Percentiles rank a stretch among this genome's conserved stretches.
Evolutionary conservation across 805 yeast genomes (phyloP).

Genomic region (Candida corydali): DNA sequence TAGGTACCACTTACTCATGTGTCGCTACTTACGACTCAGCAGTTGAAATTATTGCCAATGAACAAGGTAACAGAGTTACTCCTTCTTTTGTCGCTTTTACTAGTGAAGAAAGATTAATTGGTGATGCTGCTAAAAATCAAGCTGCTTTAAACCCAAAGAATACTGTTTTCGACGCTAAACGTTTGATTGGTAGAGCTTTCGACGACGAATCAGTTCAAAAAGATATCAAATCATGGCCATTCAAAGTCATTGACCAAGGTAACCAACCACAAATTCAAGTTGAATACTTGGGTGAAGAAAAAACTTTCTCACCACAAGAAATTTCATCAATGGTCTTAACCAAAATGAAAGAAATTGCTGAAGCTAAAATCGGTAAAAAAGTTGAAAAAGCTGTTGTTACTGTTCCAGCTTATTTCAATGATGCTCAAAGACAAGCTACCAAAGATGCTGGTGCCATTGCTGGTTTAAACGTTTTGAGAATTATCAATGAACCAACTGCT

Average conservation of each 20-base stretch:
- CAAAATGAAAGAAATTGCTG: conserved; percentile 70
- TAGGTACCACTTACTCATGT: conserved; percentile 51
- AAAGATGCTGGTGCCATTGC: conserved; percentile 51
- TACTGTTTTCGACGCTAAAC: conserved; percentile 48
- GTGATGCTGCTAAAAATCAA: conserved; percentile 50
- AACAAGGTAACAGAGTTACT: conserved; percentile 50
- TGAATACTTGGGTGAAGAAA: conserved; percentile 44
- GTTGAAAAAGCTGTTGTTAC: conserved; percentile 55
- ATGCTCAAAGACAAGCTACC: conserved; percentile 50
- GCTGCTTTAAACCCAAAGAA: conserved; percentile 49
- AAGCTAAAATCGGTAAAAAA: conserved; percentile 77
- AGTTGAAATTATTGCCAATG: conserved; percentile 48
- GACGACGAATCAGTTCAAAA: conserved; percentile 58
- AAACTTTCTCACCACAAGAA: conserved; percentile 46
- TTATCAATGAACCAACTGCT: conserved; percentile 66
- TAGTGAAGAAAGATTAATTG: conserved; percentile 47
- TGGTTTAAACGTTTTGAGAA: conserved; percentile 47
- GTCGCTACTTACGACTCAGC: conserved; percentile 48
- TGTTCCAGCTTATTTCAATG: conserved; percentile 49
- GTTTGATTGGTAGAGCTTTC: conserved; percentile 59
- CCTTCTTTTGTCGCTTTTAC: conserved; percentile 49
- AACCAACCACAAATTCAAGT: conserved; percentile 47
- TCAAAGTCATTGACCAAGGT: conserved; percentile 40
- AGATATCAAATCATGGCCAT: conserved; percentile 47
- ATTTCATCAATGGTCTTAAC: conserved; percentile 47